Percentiles rank a stretch among this genome's conserved stretches.
These are phyloP conservation scores for Malania oleifera DNA, from an alignment of 164 flowering plant species.

Conservation along the genomic window DNA sequence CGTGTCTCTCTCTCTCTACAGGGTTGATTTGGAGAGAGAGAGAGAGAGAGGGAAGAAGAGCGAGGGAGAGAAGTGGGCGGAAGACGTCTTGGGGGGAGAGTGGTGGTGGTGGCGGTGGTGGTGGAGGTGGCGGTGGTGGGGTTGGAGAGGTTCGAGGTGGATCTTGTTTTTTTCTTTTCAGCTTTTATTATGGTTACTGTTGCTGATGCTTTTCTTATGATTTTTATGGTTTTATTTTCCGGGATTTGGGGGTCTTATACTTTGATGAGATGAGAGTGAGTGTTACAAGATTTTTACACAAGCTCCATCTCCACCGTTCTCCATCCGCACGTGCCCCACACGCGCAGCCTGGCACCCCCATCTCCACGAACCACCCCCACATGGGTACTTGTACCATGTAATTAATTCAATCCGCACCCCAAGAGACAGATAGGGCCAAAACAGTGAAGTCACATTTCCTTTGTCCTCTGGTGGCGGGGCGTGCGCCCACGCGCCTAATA, in stretches of 20 bases:
- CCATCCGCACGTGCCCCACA: background rate
- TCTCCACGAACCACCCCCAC: too few relatives aligned
- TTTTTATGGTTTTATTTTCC: constrained; percentile 22
- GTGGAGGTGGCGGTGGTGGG: background rate
- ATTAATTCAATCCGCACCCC: too few relatives aligned
- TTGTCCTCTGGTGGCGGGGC: background rate
- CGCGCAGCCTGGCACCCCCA: too few relatives aligned
- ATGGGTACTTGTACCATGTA: too few relatives aligned
- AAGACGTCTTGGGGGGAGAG: background rate
- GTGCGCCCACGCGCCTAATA: background rate
- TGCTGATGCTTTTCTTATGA: constrained; percentile 17
- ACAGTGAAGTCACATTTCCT: background rate
- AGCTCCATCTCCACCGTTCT: background rate
- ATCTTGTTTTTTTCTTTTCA: constrained; percentile 47
- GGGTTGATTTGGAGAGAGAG: background rate
- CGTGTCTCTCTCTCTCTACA: background rate
- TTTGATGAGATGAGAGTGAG: constrained; percentile 29
- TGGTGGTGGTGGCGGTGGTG: constrained; percentile 7
- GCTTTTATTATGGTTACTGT: constrained; percentile 29
- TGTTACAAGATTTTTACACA: constrained; percentile 12
- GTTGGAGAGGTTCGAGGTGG: constrained; percentile 72
- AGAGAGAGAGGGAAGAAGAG: constrained; percentile 3
- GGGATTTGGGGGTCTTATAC: constrained; percentile 29
- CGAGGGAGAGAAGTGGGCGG: background rate
- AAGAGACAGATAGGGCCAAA: too few relatives aligned